Evolutionary conservation across 768 basidiomycete genomes (phyloP).

Genomic region (Phylloporus scabripes): DNA sequence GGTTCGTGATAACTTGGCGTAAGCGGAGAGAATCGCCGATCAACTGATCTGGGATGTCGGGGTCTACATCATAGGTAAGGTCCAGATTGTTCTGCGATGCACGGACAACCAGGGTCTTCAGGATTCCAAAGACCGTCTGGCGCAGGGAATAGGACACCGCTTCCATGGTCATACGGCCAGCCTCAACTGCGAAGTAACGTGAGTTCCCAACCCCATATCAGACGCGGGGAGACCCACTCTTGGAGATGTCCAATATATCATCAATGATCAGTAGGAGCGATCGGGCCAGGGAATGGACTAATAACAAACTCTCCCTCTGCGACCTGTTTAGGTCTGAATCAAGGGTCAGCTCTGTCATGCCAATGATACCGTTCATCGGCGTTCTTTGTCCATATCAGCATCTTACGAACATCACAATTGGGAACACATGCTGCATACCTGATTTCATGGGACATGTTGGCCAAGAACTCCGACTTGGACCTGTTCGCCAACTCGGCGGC

Average conservation of each 20-base stretch:
- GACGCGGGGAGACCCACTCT: conserved; percentile 63
- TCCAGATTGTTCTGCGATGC: conserved; percentile 96
- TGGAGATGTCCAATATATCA: conserved; percentile 98
- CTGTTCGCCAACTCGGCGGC: conserved; percentile 97
- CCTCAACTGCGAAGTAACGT: conserved; percentile 65
- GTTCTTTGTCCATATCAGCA: conserved; percentile 51
- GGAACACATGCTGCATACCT: conserved; percentile 47
- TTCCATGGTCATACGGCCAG: conserved; percentile 99
- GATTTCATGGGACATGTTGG: conserved; percentile 98
- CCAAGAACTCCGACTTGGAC: conserved; percentile 96
- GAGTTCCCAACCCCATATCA: not conserved
- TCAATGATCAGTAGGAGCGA: conserved; percentile 95
- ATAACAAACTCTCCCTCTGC: conserved; percentile 90
- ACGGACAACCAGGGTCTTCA: conserved; percentile 96
- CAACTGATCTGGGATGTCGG: conserved; percentile 92
- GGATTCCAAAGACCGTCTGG: conserved; percentile 94
- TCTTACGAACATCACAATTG: conserved; percentile 1
- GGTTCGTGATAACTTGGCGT: conserved; percentile 91
- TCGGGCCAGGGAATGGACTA: conserved; percentile 92
- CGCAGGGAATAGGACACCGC: conserved; percentile 96
- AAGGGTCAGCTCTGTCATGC: conserved; percentile 98
- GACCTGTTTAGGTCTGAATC: conserved; percentile 93
- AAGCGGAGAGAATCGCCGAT: conserved; percentile 95
- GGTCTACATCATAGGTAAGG: conserved; percentile 93
- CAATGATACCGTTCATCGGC: conserved; percentile 99